Evolutionary conservation across 257 asterid species (phyloP).

Genomic region (Sherardia arvensis): DNA sequence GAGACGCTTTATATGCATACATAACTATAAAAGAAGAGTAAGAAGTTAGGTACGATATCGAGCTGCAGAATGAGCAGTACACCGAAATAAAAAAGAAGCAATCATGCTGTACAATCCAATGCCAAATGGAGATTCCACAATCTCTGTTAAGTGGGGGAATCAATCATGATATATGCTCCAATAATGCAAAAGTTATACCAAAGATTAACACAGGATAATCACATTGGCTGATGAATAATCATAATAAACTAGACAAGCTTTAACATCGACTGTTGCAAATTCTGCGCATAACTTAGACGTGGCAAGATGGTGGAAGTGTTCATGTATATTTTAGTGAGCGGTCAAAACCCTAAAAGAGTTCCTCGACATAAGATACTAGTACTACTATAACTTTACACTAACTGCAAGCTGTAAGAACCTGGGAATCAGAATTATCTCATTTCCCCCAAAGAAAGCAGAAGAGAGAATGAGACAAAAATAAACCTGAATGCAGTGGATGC

Average conservation of each 20-base stretch:
- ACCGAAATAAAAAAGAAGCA: neutral
- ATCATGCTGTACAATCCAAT: neutral
- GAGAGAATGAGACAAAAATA: neutral
- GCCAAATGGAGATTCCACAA: neutral
- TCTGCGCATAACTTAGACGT: neutral
- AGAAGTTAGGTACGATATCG: neutral
- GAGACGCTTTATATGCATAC: neutral
- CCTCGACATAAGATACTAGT: neutral
- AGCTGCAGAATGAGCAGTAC: neutral
- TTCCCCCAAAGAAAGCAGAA: neutral
- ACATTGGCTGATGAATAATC: neutral
- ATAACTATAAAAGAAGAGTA: neutral
- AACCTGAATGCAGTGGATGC: neutral
- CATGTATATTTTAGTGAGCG: neutral
- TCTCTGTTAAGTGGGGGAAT: neutral
- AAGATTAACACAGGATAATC: neutral
- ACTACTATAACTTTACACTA: neutral
- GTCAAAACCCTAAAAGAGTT: neutral
- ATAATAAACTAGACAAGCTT: constrained; percentile 1
- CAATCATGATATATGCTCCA: neutral
- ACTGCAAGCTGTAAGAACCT: neutral
- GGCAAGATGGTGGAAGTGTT: neutral
- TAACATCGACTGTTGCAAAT: neutral
- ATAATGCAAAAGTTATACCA: neutral
- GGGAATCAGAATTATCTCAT: constrained; percentile 1